phyloP scores from a whole-genome alignment of 495 filamentous ascomycete species.

The Penicillium salamii region DNA sequence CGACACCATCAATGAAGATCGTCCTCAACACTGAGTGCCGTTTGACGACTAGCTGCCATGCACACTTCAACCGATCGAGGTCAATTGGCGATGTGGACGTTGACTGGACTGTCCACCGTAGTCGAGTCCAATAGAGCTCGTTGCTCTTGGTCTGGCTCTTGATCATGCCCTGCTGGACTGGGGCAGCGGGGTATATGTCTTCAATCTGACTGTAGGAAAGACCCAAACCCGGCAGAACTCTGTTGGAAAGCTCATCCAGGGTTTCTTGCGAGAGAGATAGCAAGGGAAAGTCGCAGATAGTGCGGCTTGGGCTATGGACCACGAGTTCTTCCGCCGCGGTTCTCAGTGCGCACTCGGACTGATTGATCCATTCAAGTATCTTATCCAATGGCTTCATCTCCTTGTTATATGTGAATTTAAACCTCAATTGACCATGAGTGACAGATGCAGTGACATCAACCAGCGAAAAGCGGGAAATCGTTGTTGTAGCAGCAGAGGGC shows the following conservation, averaged over 20 bases:
- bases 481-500: too few relatives aligned
- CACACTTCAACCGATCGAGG: not conserved
- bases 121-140: not conserved
- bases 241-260: not conserved
- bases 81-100: not conserved
- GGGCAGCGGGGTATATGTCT: slow-evolving; percentile 53
- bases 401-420: not conserved
- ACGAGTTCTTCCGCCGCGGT: not conserved
- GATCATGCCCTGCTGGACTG: slow-evolving; percentile 57
- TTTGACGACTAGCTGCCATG: not conserved
- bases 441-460: not conserved
- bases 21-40: too few relatives aligned
- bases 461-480: not conserved
- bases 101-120: not conserved
- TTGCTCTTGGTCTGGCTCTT: slow-evolving; percentile 31
- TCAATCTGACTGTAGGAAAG: slow-evolving; percentile 27
- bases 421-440: not conserved
- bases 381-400: not conserved
- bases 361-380: not conserved
- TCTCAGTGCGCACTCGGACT: not conserved
- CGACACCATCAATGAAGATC: too few relatives aligned
- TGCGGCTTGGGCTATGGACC: not conserved
- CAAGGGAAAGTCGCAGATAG: not conserved
- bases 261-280: not conserved
- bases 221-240: not conserved